phyloP scores from a whole-genome alignment of 441 rosid genomes.

The Manihot esculenta region DNA sequence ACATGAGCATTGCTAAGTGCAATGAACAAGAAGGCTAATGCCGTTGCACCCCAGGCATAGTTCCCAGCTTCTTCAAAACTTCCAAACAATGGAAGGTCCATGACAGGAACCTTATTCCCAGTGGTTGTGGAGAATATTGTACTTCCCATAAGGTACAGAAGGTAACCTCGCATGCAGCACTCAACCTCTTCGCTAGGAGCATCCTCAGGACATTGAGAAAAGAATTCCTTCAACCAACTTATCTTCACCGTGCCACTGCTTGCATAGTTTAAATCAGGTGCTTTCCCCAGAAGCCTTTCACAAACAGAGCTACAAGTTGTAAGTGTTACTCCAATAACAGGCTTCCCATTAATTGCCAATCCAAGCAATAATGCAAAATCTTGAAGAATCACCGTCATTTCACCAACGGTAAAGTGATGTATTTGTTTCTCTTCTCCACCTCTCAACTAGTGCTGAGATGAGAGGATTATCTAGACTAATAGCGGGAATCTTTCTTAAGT shows the following conservation, averaged over 20 bases:
- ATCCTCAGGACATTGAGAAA: constrained; percentile 69
- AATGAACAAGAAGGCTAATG: constrained; percentile 86
- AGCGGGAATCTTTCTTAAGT: constrained; percentile 86
- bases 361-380: constrained; percentile 84
- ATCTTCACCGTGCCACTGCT: constrained; percentile 98
- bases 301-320: constrained; percentile 71
- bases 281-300: constrained; percentile 64
- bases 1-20: constrained; percentile 98
- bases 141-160: constrained; percentile 90
- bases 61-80: constrained; percentile 80
- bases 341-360: constrained; percentile 83
- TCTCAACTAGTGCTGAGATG: constrained; percentile 88
- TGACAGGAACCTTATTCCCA: constrained; percentile 97
- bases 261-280: constrained; percentile 66
- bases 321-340: constrained; percentile 85
- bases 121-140: constrained; percentile 97
- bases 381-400: constrained; percentile 89
- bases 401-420: constrained; percentile 86
- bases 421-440: constrained; percentile 98
- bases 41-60: constrained; percentile 98
- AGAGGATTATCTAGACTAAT: constrained; percentile 94
- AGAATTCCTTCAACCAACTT: constrained; percentile 96
- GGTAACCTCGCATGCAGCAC: constrained; percentile 82
- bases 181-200: constrained; percentile 65
- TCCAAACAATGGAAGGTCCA: constrained; percentile 91